Evolutionary conservation across 345 rosid genomes (phyloP), one percentile per base, ranked within the genome.

Genomic region (Isatis tinctoria): DNA sequence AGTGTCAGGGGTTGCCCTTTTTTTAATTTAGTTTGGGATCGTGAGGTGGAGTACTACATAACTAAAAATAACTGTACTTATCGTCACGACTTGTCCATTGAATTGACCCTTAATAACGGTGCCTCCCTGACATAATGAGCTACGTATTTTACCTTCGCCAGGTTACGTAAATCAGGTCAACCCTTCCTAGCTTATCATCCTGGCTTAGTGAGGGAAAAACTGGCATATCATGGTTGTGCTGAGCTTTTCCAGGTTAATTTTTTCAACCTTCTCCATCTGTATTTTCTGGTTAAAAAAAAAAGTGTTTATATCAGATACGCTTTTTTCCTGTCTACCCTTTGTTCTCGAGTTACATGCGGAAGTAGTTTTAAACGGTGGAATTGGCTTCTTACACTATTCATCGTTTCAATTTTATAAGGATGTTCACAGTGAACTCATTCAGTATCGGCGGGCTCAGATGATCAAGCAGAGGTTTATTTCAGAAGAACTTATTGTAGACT

Each of bases 151-250:
- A 32, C 66, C 24, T 67, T 69, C 26, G 39, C 47, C 82, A 96
- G 99, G 86, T 85, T 96, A 82, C 86, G 87, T 72, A 86, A 69
- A 71, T 77, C 77, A 74, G 98, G 91, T 60, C 98, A 83, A 74
- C 97, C 97, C 73, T 88, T 85, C 79, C 83, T 96, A 60, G 88
- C 87, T 58, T 90, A 83, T 82, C 96, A 96, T 80, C 92, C 97
- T 75, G 99, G 98, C 80, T 84, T 92, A 64, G 82, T 84, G 68
- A 83, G 90, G 78, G 90, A 92, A 52, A 86, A 76, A 76, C 83
- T 96, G 84, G 99, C 99, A 66, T 90, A 87, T 82, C 98, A 90
- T 83, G 99, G 98, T 45, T 96, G 98, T 87, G 97, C 96, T 40
- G 99, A 96, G 82, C 85, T 96, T 74, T 96, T 90, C 63, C 98